These are phyloP conservation scores for Botrytis sinoallii DNA, from an alignment of 2,329 filamentous ascomycete genomes.

Conservation along the genomic window DNA sequence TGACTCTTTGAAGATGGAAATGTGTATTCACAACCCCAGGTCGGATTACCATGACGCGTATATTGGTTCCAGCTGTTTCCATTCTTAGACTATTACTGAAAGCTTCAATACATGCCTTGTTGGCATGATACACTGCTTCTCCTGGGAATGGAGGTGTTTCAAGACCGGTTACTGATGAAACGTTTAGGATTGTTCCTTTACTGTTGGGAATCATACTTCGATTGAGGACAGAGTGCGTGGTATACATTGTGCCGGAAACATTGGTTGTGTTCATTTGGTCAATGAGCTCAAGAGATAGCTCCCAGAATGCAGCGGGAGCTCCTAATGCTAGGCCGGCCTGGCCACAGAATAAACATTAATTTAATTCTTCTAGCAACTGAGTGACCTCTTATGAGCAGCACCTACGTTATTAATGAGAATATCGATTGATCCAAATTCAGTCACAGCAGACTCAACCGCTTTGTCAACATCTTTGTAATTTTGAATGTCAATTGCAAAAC, in stretches of 20 bases:
- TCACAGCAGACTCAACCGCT: background rate
- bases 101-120: background rate
- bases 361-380: background rate
- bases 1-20: background rate
- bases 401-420: background rate
- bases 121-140: background rate
- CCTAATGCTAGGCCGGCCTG: background rate
- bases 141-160: background rate
- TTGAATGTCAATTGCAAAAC: background rate
- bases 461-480: background rate
- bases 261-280: background rate
- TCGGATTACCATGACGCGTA: background rate
- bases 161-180: background rate
- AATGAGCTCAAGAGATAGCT: background rate
- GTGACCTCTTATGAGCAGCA: background rate
- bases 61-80: background rate
- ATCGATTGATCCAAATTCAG: background rate
- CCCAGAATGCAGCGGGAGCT: background rate
- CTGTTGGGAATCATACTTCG: background rate
- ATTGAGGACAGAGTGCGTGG: background rate
- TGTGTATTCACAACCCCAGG: background rate
- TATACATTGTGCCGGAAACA: background rate
- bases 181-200: background rate
- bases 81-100: background rate
- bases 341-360: background rate